Percentiles rank a stretch among this genome's conserved stretches.
Conservation (phyloP, 2,329 filamentous ascomycete species). For the Fusarium falciforme region DNA sequence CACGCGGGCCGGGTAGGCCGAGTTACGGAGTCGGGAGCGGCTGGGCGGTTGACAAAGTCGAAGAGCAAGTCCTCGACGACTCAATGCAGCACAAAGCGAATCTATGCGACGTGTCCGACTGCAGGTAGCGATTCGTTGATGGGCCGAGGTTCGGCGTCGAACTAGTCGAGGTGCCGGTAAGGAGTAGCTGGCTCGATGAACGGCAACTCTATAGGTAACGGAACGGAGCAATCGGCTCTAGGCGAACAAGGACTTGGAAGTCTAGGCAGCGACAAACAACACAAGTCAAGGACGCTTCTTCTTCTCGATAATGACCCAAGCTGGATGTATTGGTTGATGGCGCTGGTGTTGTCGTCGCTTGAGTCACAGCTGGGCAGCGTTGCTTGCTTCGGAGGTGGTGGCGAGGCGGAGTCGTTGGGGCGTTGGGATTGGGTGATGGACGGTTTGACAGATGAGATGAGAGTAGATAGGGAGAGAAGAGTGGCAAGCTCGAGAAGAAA, state of each 20-base stretch:
- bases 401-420: conserved; percentile 39
- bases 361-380: conserved; percentile 39
- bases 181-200: conserved; percentile 8
- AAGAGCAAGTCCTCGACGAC: conserved; percentile 42
- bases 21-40: conserved; percentile 20
- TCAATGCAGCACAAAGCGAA: conserved; percentile 34
- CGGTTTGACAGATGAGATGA: conserved; percentile 34
- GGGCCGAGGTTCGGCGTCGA: conserved; percentile 14
- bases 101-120: conserved; percentile 21
- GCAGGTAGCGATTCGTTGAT: conserved; percentile 23
- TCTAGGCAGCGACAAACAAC: conserved; percentile 33
- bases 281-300: conserved; percentile 47
- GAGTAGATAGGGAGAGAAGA: conserved; percentile 36
- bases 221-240: conserved; percentile 29
- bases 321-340: conserved; percentile 1
- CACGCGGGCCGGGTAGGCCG: conserved; percentile 36
- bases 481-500: conserved; percentile 51
- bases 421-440: conserved; percentile 28
- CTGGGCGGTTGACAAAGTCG: conserved; percentile 23
- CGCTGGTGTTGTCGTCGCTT: conserved; percentile 25
- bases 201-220: conserved; percentile 15
- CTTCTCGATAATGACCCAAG: conserved; percentile 46
- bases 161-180: conserved; percentile 2
- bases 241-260: conserved; percentile 29
- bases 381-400: conserved; percentile 41